phyloP scores from a whole-genome alignment of 495 filamentous ascomycete species.

The Corynascus novoguineensis region DNA sequence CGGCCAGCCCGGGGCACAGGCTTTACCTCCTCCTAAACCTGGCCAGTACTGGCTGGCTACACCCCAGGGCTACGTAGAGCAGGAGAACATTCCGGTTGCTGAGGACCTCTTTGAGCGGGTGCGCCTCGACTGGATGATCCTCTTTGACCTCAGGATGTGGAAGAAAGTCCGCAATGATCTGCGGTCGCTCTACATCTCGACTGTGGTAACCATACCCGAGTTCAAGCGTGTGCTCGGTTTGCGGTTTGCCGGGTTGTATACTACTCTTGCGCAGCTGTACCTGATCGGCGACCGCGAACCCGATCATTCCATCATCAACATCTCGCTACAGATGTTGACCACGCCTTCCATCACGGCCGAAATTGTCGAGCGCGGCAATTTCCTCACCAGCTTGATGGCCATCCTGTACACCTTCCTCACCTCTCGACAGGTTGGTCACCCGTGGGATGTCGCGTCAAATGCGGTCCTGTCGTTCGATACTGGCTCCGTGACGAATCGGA shows the following conservation, averaged over 20 bases:
- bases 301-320: slow-evolving; percentile 96
- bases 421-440: slow-evolving; percentile 89
- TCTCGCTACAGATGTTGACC: slow-evolving; percentile 92
- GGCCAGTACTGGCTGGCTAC: slow-evolving; percentile 84
- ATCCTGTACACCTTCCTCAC: slow-evolving; percentile 97
- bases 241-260: slow-evolving; percentile 89
- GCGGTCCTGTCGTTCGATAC: slow-evolving; percentile 87
- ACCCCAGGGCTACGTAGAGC: slow-evolving; percentile 56
- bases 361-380: slow-evolving; percentile 91
- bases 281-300: slow-evolving; percentile 94
- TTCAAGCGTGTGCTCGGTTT: slow-evolving; percentile 96
- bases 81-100: slow-evolving; percentile 56
- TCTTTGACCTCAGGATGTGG: slow-evolving; percentile 96
- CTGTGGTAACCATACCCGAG: slow-evolving; percentile 86
- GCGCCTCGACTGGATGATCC: slow-evolving; percentile 87
- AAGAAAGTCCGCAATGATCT: slow-evolving; percentile 88
- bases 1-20: slow-evolving; percentile 31
- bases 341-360: slow-evolving; percentile 94
- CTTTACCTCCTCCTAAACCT: slow-evolving; percentile 39
- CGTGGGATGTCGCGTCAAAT: slow-evolving; percentile 73
- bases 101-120: slow-evolving; percentile 86
- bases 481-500: slow-evolving; percentile 85
- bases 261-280: slow-evolving; percentile 86
- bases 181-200: slow-evolving; percentile 90
- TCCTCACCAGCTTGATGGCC: slow-evolving; percentile 87